Evolutionary conservation across 176 grass and related monocot species (phyloP).

Genomic region (Thinopyrum elongatum): DNA sequence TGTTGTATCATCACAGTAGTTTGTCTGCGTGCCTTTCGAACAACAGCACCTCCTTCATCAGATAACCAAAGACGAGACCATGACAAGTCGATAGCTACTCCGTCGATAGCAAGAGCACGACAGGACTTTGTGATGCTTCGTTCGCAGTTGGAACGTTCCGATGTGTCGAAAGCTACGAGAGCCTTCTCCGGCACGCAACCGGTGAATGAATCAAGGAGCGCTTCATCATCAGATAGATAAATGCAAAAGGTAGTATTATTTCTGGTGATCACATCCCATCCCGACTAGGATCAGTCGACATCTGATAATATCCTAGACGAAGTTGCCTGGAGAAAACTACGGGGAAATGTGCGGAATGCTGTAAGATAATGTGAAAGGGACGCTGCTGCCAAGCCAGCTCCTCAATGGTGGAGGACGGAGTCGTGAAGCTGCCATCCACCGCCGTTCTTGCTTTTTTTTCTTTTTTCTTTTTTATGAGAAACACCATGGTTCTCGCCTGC

Average conservation of each 20-base stretch:
- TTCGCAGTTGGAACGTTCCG: slow-evolving; percentile 15
- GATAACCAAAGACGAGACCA: background rate
- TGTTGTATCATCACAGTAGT: too few species aligned
- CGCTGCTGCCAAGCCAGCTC: too few species aligned
- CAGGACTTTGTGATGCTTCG: slow-evolving; percentile 24
- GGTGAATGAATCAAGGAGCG: slow-evolving; percentile 53
- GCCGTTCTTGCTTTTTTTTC: too few species aligned
- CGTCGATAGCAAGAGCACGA: background rate
- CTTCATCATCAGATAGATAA: background rate
- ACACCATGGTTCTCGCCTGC: too few species aligned
- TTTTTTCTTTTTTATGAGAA: too few species aligned
- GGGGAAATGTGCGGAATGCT: too few species aligned
- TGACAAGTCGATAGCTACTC: background rate
- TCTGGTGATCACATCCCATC: background rate
- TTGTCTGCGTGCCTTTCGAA: too few species aligned
- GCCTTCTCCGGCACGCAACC: slow-evolving; percentile 46
- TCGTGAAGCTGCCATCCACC: too few species aligned
- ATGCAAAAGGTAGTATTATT: background rate
- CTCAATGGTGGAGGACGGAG: too few species aligned
- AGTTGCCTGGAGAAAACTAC: background rate
- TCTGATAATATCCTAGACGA: background rate
- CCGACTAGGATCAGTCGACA: slow-evolving; percentile 10
- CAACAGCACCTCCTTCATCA: too few species aligned
- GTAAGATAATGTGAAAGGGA: too few species aligned
- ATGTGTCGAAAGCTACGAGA: slow-evolving; percentile 44